phyloP scores from a whole-genome alignment of 2,329 filamentous ascomycete species.

The Paecilomyces dactylethromorphus region DNA sequence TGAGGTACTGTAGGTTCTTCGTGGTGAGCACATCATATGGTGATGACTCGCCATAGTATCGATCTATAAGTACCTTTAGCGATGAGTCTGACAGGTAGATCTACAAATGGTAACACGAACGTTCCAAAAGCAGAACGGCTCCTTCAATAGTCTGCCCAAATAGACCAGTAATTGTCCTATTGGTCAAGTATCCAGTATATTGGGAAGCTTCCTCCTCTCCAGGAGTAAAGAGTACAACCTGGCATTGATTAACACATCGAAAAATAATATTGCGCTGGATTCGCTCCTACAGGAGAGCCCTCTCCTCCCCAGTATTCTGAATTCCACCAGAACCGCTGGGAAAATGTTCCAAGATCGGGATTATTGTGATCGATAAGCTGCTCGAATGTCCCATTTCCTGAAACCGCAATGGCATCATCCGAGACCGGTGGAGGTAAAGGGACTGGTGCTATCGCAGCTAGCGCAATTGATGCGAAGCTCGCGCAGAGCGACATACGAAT shows the following conservation, averaged over 20 bases:
- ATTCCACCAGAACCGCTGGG: conserved; percentile 50
- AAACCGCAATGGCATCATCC: background rate
- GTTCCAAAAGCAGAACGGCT: conserved; percentile 51
- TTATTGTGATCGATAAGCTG: conserved; percentile 56
- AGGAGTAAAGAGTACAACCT: conserved; percentile 48
- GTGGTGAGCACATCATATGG: conserved; percentile 47
- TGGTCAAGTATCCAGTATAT: conserved; percentile 47
- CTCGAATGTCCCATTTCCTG: conserved; percentile 36
- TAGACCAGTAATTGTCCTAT: conserved; percentile 43
- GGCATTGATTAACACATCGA: background rate
- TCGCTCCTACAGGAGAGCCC: conserved; percentile 43
- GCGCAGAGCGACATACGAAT: background rate
- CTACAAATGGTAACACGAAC: conserved; percentile 21
- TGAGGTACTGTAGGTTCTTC: conserved; percentile 50
- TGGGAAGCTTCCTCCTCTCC: conserved; percentile 44
- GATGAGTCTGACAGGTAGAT: background rate
- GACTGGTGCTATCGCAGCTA: background rate
- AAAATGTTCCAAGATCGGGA: conserved; percentile 49
- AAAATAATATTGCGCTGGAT: background rate
- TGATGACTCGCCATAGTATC: conserved; percentile 53
- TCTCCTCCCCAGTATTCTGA: conserved; percentile 47
- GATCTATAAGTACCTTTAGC: conserved; percentile 30
- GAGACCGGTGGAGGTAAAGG: background rate
- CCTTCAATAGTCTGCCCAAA: conserved; percentile 48
- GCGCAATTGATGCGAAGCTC: background rate